phyloP scores from a whole-genome alignment of 345 rosid species.

The Geranium brycei region DNA sequence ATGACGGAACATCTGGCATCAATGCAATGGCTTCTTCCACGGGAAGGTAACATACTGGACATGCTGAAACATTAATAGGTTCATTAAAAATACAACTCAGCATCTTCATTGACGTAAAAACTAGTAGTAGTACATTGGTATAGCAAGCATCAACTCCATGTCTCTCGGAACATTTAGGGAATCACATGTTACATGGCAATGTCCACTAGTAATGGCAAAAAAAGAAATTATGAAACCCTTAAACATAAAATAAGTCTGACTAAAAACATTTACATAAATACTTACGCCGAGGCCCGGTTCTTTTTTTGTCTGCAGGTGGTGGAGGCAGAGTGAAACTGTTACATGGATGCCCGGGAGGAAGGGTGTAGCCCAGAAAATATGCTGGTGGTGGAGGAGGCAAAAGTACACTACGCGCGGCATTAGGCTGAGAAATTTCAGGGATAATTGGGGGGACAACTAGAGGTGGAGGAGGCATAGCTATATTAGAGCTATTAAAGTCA shows the following conservation, averaged over 20 bases:
- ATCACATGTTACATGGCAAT: too few relatives aligned
- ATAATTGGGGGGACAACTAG: slow-evolving; percentile 13
- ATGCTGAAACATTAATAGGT: slow-evolving; percentile 44
- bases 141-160: too few relatives aligned
- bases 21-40: slow-evolving; percentile 82
- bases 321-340: slow-evolving; percentile 77
- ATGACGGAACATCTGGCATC: slow-evolving; percentile 78
- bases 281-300: slow-evolving; percentile 97
- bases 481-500: slow-evolving; percentile 27
- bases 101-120: too few relatives aligned
- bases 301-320: slow-evolving; percentile 86
- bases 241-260: too few relatives aligned
- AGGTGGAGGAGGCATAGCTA: slow-evolving; percentile 20
- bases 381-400: slow-evolving; percentile 53
- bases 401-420: slow-evolving; percentile 5
- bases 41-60: slow-evolving; percentile 95
- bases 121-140: too few relatives aligned
- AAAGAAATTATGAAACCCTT: too few relatives aligned
- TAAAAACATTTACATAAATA: background rate
- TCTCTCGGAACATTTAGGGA: too few relatives aligned
- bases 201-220: too few relatives aligned
- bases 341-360: slow-evolving; percentile 96
- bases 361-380: slow-evolving; percentile 75
- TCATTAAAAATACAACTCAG: background rate
- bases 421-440: slow-evolving; percentile 13